A percentile compares a stretch with the other conserved stretches of the same genome.
These are phyloP conservation scores for Artemisia annua DNA, from an alignment of 129 eudicot species.

Conservation along the genomic window DNA sequence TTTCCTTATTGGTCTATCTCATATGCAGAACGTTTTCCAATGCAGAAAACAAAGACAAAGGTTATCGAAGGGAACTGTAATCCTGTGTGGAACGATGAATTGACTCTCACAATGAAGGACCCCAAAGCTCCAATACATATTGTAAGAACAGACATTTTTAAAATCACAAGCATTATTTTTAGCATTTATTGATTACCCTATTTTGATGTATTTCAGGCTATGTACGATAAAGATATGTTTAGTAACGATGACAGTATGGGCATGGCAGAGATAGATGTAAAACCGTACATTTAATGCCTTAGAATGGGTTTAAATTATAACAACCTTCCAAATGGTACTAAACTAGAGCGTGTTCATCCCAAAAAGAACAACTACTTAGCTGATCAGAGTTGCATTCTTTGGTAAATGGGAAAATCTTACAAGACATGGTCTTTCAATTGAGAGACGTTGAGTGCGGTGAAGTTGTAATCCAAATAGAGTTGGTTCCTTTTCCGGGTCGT, in stretches of 20 bases:
- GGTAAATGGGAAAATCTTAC: conserved; percentile 52
- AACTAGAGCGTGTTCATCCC: conserved; percentile 55
- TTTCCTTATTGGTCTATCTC: background rate
- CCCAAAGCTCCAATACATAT: conserved; percentile 39
- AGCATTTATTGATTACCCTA: no score
- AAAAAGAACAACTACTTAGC: conserved; percentile 30
- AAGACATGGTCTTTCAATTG: conserved; percentile 53
- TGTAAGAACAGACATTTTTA: conserved; percentile 24
- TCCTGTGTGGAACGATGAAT: conserved; percentile 65
- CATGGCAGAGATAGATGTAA: conserved; percentile 49
- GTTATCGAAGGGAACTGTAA: conserved; percentile 54
- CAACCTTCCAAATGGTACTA: conserved; percentile 51
- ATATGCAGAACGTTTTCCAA: conserved; percentile 2
- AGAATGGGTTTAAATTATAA: conserved; percentile 45
- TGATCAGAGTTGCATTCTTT: conserved; percentile 43
- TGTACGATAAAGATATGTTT: conserved; percentile 68
- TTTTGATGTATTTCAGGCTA: conserved; percentile 29
- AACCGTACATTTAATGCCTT: conserved; percentile 53
- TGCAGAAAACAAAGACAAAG: conserved; percentile 54
- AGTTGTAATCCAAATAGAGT: conserved; percentile 50
- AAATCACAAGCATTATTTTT: no score
- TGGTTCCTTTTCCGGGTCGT: conserved; percentile 49
- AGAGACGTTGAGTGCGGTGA: conserved; percentile 54
- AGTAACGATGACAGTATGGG: conserved; percentile 78
- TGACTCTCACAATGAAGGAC: conserved; percentile 52